Base-by-base conservation (phyloP, 306 rosid species). In the Medicago arabica region DNA sequence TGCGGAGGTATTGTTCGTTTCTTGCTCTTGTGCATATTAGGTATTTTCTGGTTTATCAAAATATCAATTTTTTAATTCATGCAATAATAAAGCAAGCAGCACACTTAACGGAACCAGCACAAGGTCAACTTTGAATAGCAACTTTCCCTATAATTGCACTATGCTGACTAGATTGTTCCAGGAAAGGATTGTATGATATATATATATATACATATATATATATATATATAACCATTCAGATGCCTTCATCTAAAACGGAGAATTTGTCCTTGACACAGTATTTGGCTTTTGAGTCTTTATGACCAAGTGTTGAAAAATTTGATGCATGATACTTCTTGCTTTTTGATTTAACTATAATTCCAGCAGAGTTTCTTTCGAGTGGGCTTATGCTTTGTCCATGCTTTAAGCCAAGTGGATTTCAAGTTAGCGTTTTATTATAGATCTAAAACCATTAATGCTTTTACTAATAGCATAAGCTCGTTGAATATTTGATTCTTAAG, bases 1-100 rank as follows among this genome's bases (percentile, higher is more conserved):
- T 81, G 81, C 96, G 31, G 96, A 95, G 99, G 99, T 95, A 88
- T 55, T 84, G 54, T 68, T 67, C 77, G 50, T 69, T 62, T 82
- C 58, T 68, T 72, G 55, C 68, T 83, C 75, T 46, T 78, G 69
- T 71, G 69, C 57, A 77, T 77, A 51, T 67, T 58, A 31, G 34
- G 28, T 40, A 68, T 63, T 66, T 60, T 59, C 39, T 58, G 25
- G 25, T 63, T 9, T 64, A 46, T 72, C 41, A 46, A 73, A 77
- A 55, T 72, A 76, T 80, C 36, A 28, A 74, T 34, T 53, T 53
- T 62, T 46, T 63, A 10, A 40, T 73, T 43, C 13, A 51, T 55
- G 18, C 18, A 53, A 70, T 69, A 47, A 23, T 39, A 50, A 61
- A 63, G 41, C 71, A 60, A 72, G 36, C 50, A 71, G 13, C 44